Percentiles rank a stretch among this genome's conserved stretches.
Evolutionary conservation across 2,329 filamentous ascomycete species (phyloP).

Genomic region (Sarocladiaceae sp.): DNA sequence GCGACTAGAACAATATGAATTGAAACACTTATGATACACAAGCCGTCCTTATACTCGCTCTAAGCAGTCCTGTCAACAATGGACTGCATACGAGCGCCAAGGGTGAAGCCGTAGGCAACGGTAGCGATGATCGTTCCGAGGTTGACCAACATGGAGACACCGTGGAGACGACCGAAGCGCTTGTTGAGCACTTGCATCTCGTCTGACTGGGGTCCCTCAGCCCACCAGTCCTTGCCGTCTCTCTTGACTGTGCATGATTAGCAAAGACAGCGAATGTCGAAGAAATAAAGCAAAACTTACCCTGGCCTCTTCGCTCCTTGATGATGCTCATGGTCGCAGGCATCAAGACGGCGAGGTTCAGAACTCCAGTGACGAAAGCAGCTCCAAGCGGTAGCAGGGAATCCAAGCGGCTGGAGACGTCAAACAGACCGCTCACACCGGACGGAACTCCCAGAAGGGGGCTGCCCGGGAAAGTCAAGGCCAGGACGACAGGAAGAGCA

Average conservation of each 20-base stretch:
- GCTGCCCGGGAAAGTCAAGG: conserved; percentile 75
- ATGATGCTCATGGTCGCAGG: conserved; percentile 74
- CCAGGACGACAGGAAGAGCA: conserved; percentile 65
- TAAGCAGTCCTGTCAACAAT: conserved; percentile 16
- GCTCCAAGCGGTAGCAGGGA: conserved; percentile 66
- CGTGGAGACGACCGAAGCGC: conserved; percentile 75
- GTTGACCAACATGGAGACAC: conserved; percentile 76
- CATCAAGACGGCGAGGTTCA: conserved; percentile 68
- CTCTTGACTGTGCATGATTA: conserved; percentile 57
- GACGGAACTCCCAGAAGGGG: conserved; percentile 40
- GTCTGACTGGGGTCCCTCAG: conserved; percentile 71
- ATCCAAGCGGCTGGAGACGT: conserved; percentile 55
- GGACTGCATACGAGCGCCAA: conserved; percentile 59
- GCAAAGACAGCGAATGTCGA: not conserved
- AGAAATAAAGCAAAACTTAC: conserved; percentile 38
- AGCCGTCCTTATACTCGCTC: not conserved
- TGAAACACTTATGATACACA: not conserved
- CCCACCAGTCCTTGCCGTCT: conserved; percentile 85
- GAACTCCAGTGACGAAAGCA: conserved; percentile 65
- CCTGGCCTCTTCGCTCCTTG: conserved; percentile 72
- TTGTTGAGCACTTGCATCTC: conserved; percentile 82
- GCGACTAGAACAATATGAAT: too few species aligned
- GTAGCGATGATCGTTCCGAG: conserved; percentile 65
- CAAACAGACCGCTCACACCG: conserved; percentile 52
- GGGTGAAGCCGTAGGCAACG: conserved; percentile 71